These are phyloP conservation scores for Erodium trifolium DNA, from an alignment of 441 rosid species.

Conservation along the genomic window DNA sequence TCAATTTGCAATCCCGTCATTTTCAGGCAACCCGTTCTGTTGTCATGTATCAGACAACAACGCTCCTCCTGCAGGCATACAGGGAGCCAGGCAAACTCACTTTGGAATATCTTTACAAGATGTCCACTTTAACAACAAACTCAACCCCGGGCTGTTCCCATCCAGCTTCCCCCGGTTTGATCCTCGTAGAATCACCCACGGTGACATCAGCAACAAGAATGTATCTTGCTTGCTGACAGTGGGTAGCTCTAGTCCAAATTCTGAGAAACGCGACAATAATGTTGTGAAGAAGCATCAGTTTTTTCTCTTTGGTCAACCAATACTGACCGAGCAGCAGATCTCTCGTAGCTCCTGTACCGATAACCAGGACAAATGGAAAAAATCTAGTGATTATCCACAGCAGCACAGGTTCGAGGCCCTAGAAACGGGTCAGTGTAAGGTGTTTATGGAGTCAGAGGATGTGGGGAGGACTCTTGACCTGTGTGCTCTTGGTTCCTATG, in stretches of 20 bases:
- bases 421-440: slow-evolving; percentile 78
- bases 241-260: slow-evolving; percentile 40
- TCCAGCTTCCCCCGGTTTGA: slow-evolving; percentile 40
- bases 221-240: slow-evolving; percentile 68
- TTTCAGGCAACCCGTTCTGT: slow-evolving; percentile 51
- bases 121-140: slow-evolving; percentile 54
- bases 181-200: slow-evolving; percentile 29
- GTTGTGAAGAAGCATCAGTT: slow-evolving; percentile 56
- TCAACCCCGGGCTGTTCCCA: slow-evolving; percentile 52
- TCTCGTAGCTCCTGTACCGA: slow-evolving; percentile 28
- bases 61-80: slow-evolving; percentile 86
- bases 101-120: slow-evolving; percentile 62
- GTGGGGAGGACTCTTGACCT: slow-evolving; percentile 82
- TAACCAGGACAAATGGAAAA: background rate
- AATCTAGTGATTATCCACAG: background rate
- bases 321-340: slow-evolving; percentile 79
- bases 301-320: slow-evolving; percentile 78
- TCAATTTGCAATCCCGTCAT: slow-evolving; percentile 54
- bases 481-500: slow-evolving; percentile 59
- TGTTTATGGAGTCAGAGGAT: slow-evolving; percentile 84
- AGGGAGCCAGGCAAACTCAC: slow-evolving; percentile 99
- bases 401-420: slow-evolving; percentile 12
- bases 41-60: slow-evolving; percentile 45
- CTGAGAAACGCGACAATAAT: slow-evolving; percentile 37
- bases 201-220: slow-evolving; percentile 37